phyloP scores from a whole-genome alignment of 2,329 filamentous ascomycete species.

The Diatrype stigma region DNA sequence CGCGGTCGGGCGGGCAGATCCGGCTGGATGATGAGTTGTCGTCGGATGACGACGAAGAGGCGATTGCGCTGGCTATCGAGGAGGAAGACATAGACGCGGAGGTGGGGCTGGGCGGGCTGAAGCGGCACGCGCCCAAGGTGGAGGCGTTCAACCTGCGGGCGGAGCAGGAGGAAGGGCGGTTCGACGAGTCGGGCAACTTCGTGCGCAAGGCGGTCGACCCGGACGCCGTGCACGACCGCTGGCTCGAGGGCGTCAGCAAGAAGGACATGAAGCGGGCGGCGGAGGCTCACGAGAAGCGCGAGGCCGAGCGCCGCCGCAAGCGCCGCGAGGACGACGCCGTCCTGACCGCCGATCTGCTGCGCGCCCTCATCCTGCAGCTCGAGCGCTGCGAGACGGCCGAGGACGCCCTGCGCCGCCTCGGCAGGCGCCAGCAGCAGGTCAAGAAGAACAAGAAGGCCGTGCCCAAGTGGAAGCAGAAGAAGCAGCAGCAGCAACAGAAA shows the following conservation, averaged over 20 bases:
- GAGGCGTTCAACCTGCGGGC: constrained; percentile 93
- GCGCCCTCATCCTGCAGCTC: constrained; percentile 65
- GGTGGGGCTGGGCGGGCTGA: constrained; percentile 83
- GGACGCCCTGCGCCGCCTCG: constrained; percentile 80
- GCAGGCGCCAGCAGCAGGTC: constrained; percentile 58
- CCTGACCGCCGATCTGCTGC: constrained; percentile 69
- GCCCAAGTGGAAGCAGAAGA: constrained; percentile 68
- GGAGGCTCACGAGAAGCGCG: constrained; percentile 80
- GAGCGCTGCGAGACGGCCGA: constrained; percentile 81
- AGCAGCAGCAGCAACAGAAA: constrained; percentile 57
- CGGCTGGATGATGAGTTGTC: constrained; percentile 51
- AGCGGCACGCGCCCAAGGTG: constrained; percentile 87
- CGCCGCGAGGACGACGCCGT: constrained; percentile 71
- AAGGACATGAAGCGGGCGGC: constrained; percentile 88
- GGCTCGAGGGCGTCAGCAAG: constrained; percentile 89
- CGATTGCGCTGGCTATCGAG: constrained; percentile 68
- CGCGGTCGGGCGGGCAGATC: constrained; percentile 71
- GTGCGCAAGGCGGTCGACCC: constrained; percentile 85
- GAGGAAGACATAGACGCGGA: constrained; percentile 82
- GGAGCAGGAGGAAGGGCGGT: constrained; percentile 88
- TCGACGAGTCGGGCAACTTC: constrained; percentile 88
- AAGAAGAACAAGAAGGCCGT: constrained; percentile 39
- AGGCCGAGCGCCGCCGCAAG: constrained; percentile 68
- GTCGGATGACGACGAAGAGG: constrained; percentile 60
- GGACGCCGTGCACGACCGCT: constrained; percentile 84